Base-by-base conservation (phyloP, 371 early-diverging fungal species). In the Apophysomyces trapeziformis region DNA sequence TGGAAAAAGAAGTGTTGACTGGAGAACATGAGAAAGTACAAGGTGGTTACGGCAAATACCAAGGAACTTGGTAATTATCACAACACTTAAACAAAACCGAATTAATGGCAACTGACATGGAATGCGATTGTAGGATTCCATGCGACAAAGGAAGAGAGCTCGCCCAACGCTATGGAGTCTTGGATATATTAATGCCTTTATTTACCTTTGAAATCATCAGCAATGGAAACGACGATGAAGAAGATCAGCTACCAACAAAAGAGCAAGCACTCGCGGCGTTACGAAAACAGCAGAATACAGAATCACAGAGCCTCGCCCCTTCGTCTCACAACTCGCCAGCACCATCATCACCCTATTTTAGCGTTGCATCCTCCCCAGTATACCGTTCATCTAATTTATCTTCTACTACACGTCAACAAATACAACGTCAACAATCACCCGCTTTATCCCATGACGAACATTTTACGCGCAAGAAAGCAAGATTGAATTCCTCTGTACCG, bases 31-130 rank as follows among this genome's bases (percentile, higher is more conserved):
- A 98, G 68, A 97, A 97, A 80, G 92, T 98, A 9, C 97, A 97
- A 79, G 99, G 99, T 21, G 99, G 99, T 14, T 97, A 97, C 77
- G 99, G 99, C 38, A 96, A 96, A 83, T 97, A 94, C 73, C 96
- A 97, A 83, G 98, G 98, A 44, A 95, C 95, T 41, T 95, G 89
- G 91, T 92, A 83, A 74, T 26, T 35, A 18, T 35, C 39, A 11
- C 21, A 21, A 11, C 54, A 35, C 16, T 50, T n/a, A 50, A 50
- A 26, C 32, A 26, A 26, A 26, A 26, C 32, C 32, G 8, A 50
- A 50, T 50, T 16, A 50, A 50, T 14, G 21, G 18, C 21, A 26
- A 21, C 32, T 26, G 54, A 21, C 21, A 50, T 50, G 16, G 21
- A 57, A 6, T 8, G 35, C 32, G 11, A 9, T 14, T 57, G 8